Evolutionary conservation across 202 grass and related monocot species (phyloP), one percentile per base, ranked within the genome.

Genomic region (Cymbopogon flexuosus): DNA sequence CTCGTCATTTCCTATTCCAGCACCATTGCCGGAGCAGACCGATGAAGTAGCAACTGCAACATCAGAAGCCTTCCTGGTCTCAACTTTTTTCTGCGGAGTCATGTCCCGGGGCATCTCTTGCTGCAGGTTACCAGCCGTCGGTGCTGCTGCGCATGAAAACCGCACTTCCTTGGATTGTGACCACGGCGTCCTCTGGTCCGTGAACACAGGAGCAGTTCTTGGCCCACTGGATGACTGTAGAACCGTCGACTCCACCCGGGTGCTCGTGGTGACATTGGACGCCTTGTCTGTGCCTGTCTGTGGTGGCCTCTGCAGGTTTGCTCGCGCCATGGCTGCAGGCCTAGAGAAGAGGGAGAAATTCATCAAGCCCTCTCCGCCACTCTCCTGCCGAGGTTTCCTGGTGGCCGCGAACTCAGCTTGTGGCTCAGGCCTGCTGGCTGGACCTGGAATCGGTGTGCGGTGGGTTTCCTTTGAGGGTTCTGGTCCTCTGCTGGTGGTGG

Each of bases 341-440:
- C 89, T 75, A 18, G 89, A 89, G 76, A 94, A 94, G 76, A 91
- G 81, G 10, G 92, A 85, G 77, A 94, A 94, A 79, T 94, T 94
- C 83, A 89, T 81, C 39, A 91, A 18, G 49, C 88, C 85, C 8
- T 82, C 67, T 57, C 34, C 22, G 24, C 62, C 41, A n/a, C 73
- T 75, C 57, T 64, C 77, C 24, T 62, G 19, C 62, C 77, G 85
- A 77, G 79, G 70, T 6, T 74, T 83, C 73, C 86, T 90, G 42
- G 68, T 22, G 31, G 62, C 21, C 47, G 52, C 30, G 59, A 69
- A 47, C 57, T 61, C 68, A 2, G 79, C 18, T 10, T 90, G 81
- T 65, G 70, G 77, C 51, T 42, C 62, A 29, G 68, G 40, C 71
- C 84, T 70, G 52, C 43, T 79, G 47, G 46, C 22, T 1, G 85